Evolutionary conservation across 2,329 filamentous ascomycete species (phyloP).

Genomic region (Epicoccum sorghinum): DNA sequence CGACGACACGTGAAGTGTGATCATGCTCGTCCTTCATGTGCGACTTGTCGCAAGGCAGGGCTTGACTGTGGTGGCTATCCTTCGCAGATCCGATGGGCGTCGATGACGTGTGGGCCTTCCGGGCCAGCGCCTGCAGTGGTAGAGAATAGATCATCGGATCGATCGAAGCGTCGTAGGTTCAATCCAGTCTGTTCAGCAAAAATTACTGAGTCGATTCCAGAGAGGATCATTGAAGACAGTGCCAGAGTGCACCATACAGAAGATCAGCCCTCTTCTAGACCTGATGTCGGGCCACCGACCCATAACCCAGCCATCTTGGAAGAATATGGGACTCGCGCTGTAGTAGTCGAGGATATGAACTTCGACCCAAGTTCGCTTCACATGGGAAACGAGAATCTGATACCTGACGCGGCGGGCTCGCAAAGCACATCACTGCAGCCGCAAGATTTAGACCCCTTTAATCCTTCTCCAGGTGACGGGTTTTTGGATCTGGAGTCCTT

Average conservation of each 20-base stretch:
- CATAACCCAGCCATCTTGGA: neutral
- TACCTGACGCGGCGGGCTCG: neutral
- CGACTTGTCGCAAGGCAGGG: slow-evolving; percentile 10
- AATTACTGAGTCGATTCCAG: neutral
- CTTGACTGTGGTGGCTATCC: slow-evolving; percentile 17
- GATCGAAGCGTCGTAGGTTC: neutral
- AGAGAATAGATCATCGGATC: neutral
- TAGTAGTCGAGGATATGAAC: neutral
- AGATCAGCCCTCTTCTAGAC: neutral
- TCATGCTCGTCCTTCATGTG: slow-evolving; percentile 12
- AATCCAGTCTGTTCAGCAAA: neutral
- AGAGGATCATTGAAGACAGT: neutral
- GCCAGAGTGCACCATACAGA: neutral
- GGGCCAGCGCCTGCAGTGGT: neutral
- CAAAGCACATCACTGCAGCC: neutral
- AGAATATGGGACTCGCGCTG: neutral
- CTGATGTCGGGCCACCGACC: neutral
- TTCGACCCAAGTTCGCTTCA: neutral
- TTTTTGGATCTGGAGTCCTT: slow-evolving; percentile 18
- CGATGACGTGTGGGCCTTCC: slow-evolving; percentile 12
- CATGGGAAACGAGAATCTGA: neutral
- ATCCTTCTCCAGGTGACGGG: slow-evolving; percentile 11
- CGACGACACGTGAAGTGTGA: slow-evolving; percentile 21
- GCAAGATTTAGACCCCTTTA: slow-evolving; percentile 3
- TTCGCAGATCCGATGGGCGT: slow-evolving; percentile 21